phyloP scores from a whole-genome alignment of 352 stramenopile genomes.

The Globisporangium apiculatum region DNA sequence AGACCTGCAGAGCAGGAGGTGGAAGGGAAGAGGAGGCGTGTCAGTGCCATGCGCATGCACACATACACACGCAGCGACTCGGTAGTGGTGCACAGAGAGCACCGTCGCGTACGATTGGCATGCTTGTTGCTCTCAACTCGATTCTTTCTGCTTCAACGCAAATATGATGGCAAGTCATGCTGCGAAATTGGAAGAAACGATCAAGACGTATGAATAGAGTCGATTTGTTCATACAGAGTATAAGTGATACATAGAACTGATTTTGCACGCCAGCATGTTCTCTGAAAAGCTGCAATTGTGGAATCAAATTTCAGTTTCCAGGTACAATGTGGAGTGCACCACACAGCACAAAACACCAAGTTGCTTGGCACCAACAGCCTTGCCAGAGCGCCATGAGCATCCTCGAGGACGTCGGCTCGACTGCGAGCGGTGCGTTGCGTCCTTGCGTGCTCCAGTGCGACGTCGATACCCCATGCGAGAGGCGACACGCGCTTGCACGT shows the following conservation, averaged over 20 bases:
- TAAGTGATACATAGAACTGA: not conserved
- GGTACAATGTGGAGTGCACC: not conserved
- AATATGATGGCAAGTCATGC: not conserved
- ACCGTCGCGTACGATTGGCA: conserved; percentile 12
- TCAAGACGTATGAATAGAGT: not conserved
- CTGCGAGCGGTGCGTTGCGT: conserved; percentile 16
- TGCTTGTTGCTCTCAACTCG: not conserved
- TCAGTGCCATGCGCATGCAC: not conserved
- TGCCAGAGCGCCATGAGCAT: conserved; percentile 16
- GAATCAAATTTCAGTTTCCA: not conserved
- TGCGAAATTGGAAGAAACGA: not conserved
- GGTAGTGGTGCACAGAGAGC: not conserved
- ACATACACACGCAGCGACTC: not conserved
- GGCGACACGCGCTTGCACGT: not conserved
- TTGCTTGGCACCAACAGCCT: too few relatives aligned
- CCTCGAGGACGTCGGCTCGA: conserved; percentile 22
- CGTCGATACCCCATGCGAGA: too few relatives aligned
- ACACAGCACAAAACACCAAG: not conserved
- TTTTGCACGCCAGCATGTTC: too few relatives aligned
- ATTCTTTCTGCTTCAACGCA: not conserved
- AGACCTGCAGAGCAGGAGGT: conserved; percentile 56
- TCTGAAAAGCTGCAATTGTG: not conserved
- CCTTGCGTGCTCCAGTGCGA: not conserved
- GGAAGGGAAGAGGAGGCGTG: too few relatives aligned
- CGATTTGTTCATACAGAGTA: not conserved